Conservation (phyloP, 768 basidiomycete genomes). For the Leccinum longicurvipes region DNA sequence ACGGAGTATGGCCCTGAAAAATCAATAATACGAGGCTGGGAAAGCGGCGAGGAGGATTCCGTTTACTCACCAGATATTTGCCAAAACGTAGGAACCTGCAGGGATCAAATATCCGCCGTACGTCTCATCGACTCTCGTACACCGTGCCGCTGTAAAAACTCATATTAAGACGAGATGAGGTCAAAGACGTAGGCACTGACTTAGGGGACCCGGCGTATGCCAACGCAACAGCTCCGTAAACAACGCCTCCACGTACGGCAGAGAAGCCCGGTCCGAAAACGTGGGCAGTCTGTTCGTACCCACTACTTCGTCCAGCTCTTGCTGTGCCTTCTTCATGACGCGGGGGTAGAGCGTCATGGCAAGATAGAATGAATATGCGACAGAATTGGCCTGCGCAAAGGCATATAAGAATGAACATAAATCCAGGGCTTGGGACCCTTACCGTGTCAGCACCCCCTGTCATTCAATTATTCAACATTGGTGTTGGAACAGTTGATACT, state of each 20-base stretch:
- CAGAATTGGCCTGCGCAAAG: constrained; percentile 11
- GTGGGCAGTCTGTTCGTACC: constrained; percentile 22
- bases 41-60: not conserved
- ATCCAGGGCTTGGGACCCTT: not conserved
- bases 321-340: constrained; percentile 25
- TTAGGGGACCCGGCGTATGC: constrained; percentile 17
- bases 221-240: constrained; percentile 26
- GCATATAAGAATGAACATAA: not conserved
- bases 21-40: not conserved
- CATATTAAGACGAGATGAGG: not conserved
- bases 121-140: constrained; percentile 10
- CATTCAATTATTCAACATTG: not conserved
- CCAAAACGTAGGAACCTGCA: constrained; percentile 12
- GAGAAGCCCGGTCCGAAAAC: constrained; percentile 20
- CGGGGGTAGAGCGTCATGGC: constrained; percentile 30
- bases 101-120: constrained; percentile 25
- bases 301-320: constrained; percentile 26
- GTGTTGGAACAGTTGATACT: not conserved
- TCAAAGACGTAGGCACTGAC: not conserved
- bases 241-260: constrained; percentile 29
- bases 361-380: constrained; percentile 16
- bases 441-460: constrained; percentile 26
- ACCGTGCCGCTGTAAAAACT: constrained; percentile 5
- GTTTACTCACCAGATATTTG: constrained; percentile 15
- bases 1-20: constrained; percentile 16